Base-by-base conservation (phyloP, 441 rosid genomes). In the Biscutella laevigata region DNA sequence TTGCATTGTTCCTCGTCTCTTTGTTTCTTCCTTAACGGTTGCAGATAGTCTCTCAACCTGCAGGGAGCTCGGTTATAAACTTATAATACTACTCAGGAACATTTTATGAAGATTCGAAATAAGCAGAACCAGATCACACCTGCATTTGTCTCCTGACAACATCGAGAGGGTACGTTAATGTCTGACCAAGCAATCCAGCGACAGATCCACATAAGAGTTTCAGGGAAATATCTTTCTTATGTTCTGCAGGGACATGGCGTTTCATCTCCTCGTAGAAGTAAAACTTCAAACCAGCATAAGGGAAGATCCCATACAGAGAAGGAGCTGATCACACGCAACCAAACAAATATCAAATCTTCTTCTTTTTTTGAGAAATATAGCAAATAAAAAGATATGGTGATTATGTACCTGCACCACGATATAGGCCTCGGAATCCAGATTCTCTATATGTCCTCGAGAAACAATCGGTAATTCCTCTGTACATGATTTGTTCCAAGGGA, bases 71-170 rank as follows among this genome's bases (percentile, higher is more conserved):
- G 4, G 32, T n/a, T n/a, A n/a, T n/a, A n/a, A n/a, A n/a, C n/a
- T 56, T 64, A 59, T 30, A 11, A 20, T 24, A 8, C 48, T 34
- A 30, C 28, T 26, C 15, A 49, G n/a, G 10, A 30, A 39, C 42
- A 30, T 21, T 32, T 40, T 19, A 6, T 28, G 28, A 13, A n/a
- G 43, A 17, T 37, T 19, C 0, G 5, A 20, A 5, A 41, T 38
- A 40, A 21, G 20, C 37, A 26, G 17, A 17, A 20, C 43, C 45
- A 33, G 43, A 57, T 30, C 69, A 53, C 69, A 81, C 95, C 87
- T 84, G 95, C 95, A 90, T 86, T 61, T 90, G 92, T 78, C 98
- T 90, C 74, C 95, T 81, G 53, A 90, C 98, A 49, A 86, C 98
- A 62, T 90, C 98, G 13, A 90, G 95, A 42, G 95, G 95, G 61